Evolutionary conservation across 108 stramenopile species (phyloP), one percentile per base, ranked within the genome.

Genomic region (Licmophora abbreviata): DNA sequence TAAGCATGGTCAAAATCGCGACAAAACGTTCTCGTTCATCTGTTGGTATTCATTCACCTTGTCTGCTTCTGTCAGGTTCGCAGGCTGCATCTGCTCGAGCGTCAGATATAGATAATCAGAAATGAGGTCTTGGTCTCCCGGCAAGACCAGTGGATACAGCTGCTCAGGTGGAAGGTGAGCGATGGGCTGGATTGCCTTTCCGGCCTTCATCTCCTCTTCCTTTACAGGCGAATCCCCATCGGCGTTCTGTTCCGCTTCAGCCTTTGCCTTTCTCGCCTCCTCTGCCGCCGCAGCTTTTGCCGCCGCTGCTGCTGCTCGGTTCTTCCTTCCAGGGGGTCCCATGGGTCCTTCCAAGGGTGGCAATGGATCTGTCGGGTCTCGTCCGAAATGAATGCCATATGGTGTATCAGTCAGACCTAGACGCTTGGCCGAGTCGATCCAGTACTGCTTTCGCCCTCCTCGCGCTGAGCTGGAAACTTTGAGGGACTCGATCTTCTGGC

Each of bases 391-490:
- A 22, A 92, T 85, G 11, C 89, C 89, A 52, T 74, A 76, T 4
- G 64, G 64, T 0, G 89, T 87, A 38, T 92, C 89, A 4, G 72
- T 70, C 44, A 92, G 41, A 15, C 89, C 89, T 14, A 85, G 54
- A 26, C 85, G 76, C 48, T 76, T 87, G 8, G 85, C 89, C 1
- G 80, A 82, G 44, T 92, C 89, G 29, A 83, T 68, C 89, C 89
- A 92, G 45, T 92, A 92, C 40, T 92, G 89, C 61, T 92, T 92
- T 29, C 89, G 61, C 20, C 89, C 85, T 22, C 89, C 89, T 26
- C 89, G 77, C 53, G 79, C 83, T 21, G 69, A 71, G 29, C 74
- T 79, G 20, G 76, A 77, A 31, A 77, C 54, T 45, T 83, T 81
- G 8, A 91, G 62, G 6, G 34, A 49, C 20, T 72, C 72, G 28